These are phyloP conservation scores for Opeltia flavorubescens DNA, from an alignment of 495 filamentous ascomycete genomes.

Conservation along the genomic window DNA sequence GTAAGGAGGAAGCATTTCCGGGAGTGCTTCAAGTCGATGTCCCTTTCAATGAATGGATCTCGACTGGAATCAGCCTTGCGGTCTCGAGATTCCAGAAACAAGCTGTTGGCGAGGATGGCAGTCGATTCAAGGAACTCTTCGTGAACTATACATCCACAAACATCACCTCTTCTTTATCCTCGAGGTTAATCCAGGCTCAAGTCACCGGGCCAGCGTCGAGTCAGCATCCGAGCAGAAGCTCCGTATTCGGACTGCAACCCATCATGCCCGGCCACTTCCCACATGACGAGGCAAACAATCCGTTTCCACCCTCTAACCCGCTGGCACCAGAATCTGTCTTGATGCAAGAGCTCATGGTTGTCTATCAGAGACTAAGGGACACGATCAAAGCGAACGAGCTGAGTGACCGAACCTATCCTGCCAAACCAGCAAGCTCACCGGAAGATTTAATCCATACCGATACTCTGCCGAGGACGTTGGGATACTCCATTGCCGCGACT, in stretches of 20 bases:
- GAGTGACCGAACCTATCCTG: slow-evolving; percentile 27
- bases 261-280: slow-evolving; percentile 37
- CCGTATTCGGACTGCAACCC: slow-evolving; percentile 19
- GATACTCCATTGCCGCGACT: slow-evolving; percentile 74
- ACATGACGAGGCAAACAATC: slow-evolving; percentile 20
- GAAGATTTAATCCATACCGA: slow-evolving; percentile 50
- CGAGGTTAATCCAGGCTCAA: slow-evolving; percentile 26
- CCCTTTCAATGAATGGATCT: slow-evolving; percentile 53
- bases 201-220: slow-evolving; percentile 17
- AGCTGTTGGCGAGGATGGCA: slow-evolving; percentile 21
- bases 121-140: slow-evolving; percentile 43
- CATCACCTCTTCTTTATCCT: slow-evolving; percentile 45
- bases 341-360: slow-evolving; percentile 59
- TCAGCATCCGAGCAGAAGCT: slow-evolving; percentile 13
- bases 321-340: slow-evolving; percentile 24
- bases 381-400: slow-evolving; percentile 64
- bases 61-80: slow-evolving; percentile 24
- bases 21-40: slow-evolving; percentile 43
- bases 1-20: slow-evolving; percentile 68
- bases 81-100: slow-evolving; percentile 29
- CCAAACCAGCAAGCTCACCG: slow-evolving; percentile 20
- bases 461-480: slow-evolving; percentile 58
- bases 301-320: slow-evolving; percentile 24
- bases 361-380: slow-evolving; percentile 67
- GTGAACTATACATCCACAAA: slow-evolving; percentile 44